Percentiles rank a stretch among this genome's conserved stretches.
phyloP scores from a whole-genome alignment of 768 basidiomycete species.

The Lenzites betulinus region DNA sequence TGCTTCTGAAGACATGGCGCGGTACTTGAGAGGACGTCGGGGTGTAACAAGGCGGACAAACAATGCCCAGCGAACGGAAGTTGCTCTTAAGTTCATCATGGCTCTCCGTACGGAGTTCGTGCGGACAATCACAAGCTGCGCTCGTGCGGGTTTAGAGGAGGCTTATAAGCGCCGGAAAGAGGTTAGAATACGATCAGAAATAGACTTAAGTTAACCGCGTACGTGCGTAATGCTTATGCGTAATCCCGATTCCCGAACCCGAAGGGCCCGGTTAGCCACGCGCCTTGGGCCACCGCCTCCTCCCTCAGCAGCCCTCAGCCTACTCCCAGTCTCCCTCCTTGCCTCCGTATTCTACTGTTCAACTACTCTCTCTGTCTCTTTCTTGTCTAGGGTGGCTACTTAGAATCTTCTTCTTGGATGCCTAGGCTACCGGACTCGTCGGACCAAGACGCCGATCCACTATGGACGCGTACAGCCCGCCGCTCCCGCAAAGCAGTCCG shows the following conservation, averaged over 20 bases:
- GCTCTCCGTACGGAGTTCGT: background rate
- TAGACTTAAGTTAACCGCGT: too few relatives aligned
- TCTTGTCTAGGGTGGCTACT: background rate
- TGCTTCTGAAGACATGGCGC: slow-evolving; percentile 26
- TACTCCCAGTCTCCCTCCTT: too few relatives aligned
- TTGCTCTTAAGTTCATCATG: background rate
- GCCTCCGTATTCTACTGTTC: background rate
- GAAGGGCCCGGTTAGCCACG: too few relatives aligned
- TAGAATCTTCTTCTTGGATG: slow-evolving; percentile 3
- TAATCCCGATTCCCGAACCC: too few relatives aligned
- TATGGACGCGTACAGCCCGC: slow-evolving; percentile 26
- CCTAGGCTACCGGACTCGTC: slow-evolving; percentile 17
- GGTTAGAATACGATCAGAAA: too few relatives aligned
- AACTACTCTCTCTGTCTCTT: background rate
- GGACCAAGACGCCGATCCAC: slow-evolving; percentile 16
- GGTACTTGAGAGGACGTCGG: background rate
- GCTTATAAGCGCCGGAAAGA: too few relatives aligned
- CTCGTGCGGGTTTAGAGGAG: background rate
- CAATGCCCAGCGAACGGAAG: background rate
- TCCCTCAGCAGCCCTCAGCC: too few relatives aligned
- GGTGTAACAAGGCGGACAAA: background rate
- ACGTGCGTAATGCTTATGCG: too few relatives aligned
- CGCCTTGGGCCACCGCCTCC: too few relatives aligned
- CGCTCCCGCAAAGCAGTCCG: slow-evolving; percentile 41
- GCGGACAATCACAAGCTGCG: slow-evolving; percentile 4